Percentiles rank a stretch among this genome's conserved stretches.
Evolutionary conservation across 2,329 filamentous ascomycete species (phyloP).

Genomic region (Phaeosphaeria sp.): DNA sequence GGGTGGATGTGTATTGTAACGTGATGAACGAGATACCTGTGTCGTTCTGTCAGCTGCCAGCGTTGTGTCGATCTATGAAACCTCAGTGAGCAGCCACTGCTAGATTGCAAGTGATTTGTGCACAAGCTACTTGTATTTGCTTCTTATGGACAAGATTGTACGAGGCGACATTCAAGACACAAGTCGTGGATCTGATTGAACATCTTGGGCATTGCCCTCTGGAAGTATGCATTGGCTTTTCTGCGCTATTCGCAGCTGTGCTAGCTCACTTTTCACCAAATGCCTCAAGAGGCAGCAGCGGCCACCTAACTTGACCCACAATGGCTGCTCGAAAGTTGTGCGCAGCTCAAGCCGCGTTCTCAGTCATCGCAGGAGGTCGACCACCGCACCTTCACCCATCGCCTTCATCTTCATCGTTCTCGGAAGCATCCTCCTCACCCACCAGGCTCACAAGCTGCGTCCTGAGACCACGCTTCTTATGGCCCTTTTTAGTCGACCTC

Average conservation of each 20-base stretch:
- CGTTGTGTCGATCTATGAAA: too few species aligned
- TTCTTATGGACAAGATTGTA: too few species aligned
- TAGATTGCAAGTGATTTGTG: too few species aligned
- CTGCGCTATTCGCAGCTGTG: too few species aligned
- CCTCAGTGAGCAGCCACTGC: too few species aligned
- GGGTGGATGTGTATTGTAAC: neutral
- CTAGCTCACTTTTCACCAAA: neutral
- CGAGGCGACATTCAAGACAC: too few species aligned
- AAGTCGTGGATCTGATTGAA: too few species aligned
- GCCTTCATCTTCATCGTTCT: slow-evolving; percentile 70
- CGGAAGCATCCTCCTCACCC: slow-evolving; percentile 62
- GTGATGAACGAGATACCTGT: too few species aligned
- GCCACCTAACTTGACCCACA: slow-evolving; percentile 66
- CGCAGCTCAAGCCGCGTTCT: slow-evolving; percentile 35
- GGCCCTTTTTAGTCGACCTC: slow-evolving; percentile 46
- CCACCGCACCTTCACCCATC: slow-evolving; percentile 64
- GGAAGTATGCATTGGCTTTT: neutral
- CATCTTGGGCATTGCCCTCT: neutral
- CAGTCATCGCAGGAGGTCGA: slow-evolving; percentile 59
- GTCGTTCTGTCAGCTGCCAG: too few species aligned
- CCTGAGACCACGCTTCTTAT: slow-evolving; percentile 43
- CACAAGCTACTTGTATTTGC: too few species aligned
- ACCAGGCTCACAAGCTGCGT: slow-evolving; percentile 43
- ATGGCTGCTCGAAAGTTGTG: neutral
- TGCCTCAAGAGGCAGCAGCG: slow-evolving; percentile 15